These are phyloP conservation scores for Lantana camara DNA, from an alignment of 257 asterid genomes.

Conservation along the genomic window DNA sequence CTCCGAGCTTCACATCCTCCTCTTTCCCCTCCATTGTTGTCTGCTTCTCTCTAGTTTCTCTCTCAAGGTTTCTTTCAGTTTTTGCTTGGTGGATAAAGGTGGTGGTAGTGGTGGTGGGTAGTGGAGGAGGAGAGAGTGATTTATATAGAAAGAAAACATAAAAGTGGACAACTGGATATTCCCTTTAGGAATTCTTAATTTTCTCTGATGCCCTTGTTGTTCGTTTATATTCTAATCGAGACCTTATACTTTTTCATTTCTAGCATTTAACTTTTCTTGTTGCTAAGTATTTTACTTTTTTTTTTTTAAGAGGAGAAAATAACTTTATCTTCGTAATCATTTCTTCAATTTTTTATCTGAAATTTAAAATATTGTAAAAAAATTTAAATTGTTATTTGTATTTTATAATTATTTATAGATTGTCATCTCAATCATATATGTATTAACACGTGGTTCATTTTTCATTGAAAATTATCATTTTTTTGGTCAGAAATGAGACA, in stretches of 20 bases:
- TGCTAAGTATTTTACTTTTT: too few species aligned
- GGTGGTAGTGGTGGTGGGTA: slow-evolving; percentile 5
- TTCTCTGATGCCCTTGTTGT: slow-evolving; percentile 24
- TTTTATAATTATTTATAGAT: too few species aligned
- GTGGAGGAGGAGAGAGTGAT: slow-evolving; percentile 14
- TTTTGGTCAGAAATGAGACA: too few species aligned
- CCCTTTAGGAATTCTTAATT: slow-evolving; percentile 18
- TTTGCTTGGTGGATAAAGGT: neutral
- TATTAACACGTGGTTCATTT: too few species aligned
- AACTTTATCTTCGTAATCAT: too few species aligned
- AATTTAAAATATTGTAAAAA: too few species aligned
- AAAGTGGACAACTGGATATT: slow-evolving; percentile 7
- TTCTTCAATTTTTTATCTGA: too few species aligned
- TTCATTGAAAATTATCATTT: too few species aligned
- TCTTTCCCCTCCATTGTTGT: slow-evolving; percentile 72
- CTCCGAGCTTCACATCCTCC: slow-evolving; percentile 79
- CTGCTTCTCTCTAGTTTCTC: slow-evolving; percentile 8
- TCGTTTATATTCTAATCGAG: slow-evolving; percentile 3
- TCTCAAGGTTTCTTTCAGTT: slow-evolving; percentile 4
- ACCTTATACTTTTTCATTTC: neutral
- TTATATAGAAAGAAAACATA: slow-evolving; percentile 27
- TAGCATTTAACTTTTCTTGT: too few species aligned
- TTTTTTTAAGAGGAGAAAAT: too few species aligned
- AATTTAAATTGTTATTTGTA: too few species aligned
- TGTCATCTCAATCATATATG: too few species aligned